phyloP scores from a whole-genome alignment of 2,329 filamentous ascomycete genomes.

The Cladophialophora carrionii region DNA sequence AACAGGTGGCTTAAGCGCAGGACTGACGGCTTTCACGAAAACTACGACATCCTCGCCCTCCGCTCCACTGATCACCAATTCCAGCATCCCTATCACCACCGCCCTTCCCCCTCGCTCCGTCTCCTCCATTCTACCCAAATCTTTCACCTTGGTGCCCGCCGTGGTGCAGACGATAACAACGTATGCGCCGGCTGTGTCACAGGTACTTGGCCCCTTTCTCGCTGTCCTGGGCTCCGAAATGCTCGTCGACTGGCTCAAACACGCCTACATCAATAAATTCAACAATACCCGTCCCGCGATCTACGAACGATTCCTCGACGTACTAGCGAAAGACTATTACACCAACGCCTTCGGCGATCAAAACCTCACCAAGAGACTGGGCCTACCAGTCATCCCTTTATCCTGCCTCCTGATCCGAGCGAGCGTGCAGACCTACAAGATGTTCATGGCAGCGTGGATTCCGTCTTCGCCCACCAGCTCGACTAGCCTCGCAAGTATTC shows the following conservation, averaged over 20 bases:
- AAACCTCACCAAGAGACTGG: constrained; percentile 84
- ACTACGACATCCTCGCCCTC: constrained; percentile 45
- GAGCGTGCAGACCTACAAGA: constrained; percentile 93
- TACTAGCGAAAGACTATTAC: constrained; percentile 97
- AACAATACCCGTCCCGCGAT: constrained; percentile 93
- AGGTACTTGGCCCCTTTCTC: constrained; percentile 89
- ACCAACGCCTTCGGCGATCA: constrained; percentile 92
- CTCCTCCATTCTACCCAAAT: constrained; percentile 79
- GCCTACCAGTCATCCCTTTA: constrained; percentile 86
- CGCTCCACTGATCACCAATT: constrained; percentile 50
- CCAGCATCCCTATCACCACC: constrained; percentile 58
- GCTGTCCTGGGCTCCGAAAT: constrained; percentile 95
- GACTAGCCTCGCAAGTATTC: constrained; percentile 50
- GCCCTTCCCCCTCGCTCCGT: constrained; percentile 56
- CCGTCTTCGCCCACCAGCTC: constrained; percentile 51
- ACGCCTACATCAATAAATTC: constrained; percentile 97
- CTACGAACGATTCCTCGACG: constrained; percentile 87
- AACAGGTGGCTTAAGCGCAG: constrained; percentile 75
- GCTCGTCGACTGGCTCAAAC: constrained; percentile 95
- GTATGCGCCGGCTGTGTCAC: constrained; percentile 59
- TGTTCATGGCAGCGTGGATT: constrained; percentile 89
- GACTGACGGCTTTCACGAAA: constrained; percentile 44
- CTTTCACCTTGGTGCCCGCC: constrained; percentile 83
- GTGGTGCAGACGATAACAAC: constrained; percentile 51
- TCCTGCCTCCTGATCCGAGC: constrained; percentile 94